Evolutionary conservation across 2,329 filamentous ascomycete species (phyloP), one percentile per base, ranked within the genome.

Genomic region (Chalara sp.): DNA sequence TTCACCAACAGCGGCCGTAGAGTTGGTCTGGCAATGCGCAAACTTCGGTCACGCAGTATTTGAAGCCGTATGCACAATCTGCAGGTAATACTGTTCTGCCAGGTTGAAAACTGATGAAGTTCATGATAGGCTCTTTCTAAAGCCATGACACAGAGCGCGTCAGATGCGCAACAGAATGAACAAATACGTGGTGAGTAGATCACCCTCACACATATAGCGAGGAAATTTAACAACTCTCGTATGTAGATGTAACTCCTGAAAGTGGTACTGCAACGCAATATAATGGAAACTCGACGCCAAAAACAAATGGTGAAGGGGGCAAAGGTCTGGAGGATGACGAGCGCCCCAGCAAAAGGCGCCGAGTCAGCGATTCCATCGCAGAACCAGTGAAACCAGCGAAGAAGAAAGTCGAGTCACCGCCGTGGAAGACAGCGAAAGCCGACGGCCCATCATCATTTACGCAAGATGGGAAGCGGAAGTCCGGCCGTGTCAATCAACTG

Each of bases 381-480:
- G 56, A 68, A 53, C 66, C 73, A 10, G n/a, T n/a, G n/a, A 37
- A 37, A 4, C 35, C 35, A 8, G 35, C 35, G 55, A 68, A 73
- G 54, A 62, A 68, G 63, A 74, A 84, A 70, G 71, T 73, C 48
- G 76, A 78, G 53, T 97, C 92, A 56, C 93, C 93, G 58, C 93
- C 93, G 28, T 99, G 93, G 93, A 97, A 93, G 73, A 88, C 83
- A 63, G 79, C 87, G 56, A 79, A 79, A 53, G 89, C 87, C 40
- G 87, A 95, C 31, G 93, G 93, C 0, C 93, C 93, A 28, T 93
- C 92, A 4, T 86, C 87, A 1, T 91, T 95, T 65, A 79, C 86
- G 44, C 80, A 78, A 71, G 87, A 78, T 79, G 89, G 87, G 46
- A 78, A 78, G 56, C 77, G 83, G 53, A 84, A 83, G 62, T 86